A percentile compares a stretch with the other conserved stretches of the same genome.
These are phyloP conservation scores for Oehlia diaphana DNA, from an alignment of 192 early-diverging fungal species.

Conservation along the genomic window DNA sequence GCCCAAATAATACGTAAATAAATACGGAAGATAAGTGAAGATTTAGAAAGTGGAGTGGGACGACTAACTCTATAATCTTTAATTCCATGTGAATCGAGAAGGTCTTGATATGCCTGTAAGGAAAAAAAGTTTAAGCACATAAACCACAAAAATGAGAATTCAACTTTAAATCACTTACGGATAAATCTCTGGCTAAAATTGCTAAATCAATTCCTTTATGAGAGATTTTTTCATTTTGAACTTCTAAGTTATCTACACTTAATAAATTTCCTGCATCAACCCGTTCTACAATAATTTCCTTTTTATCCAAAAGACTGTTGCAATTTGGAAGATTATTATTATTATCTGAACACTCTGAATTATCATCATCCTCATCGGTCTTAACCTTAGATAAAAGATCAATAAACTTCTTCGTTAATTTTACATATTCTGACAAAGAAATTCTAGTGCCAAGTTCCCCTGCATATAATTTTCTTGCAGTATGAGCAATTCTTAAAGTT, in stretches of 20 bases:
- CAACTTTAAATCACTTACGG: background rate
- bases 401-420: constrained; percentile 38
- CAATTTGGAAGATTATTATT: background rate
- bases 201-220: constrained; percentile 4
- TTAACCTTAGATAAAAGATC: constrained; percentile 32
- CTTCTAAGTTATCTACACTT: background rate
- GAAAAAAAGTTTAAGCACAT: background rate
- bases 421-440: constrained; percentile 42
- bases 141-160: background rate
- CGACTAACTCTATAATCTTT: constrained; percentile 44
- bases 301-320: background rate
- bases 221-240: background rate
- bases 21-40: constrained; percentile 29
- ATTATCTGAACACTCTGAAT: background rate
- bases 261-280: background rate
- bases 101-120: constrained; percentile 44
- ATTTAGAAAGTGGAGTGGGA: constrained; percentile 28
- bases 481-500: constrained; percentile 41
- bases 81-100: constrained; percentile 39
- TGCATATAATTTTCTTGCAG: constrained; percentile 41
- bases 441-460: constrained; percentile 42
- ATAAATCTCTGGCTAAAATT: background rate
- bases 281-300: constrained; percentile 5
- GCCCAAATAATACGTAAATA: constrained; percentile 34
- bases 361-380: too few relatives aligned